Conservation (phyloP, 2,329 filamentous ascomycete genomes). For the Fusarium bulbicola region DNA sequence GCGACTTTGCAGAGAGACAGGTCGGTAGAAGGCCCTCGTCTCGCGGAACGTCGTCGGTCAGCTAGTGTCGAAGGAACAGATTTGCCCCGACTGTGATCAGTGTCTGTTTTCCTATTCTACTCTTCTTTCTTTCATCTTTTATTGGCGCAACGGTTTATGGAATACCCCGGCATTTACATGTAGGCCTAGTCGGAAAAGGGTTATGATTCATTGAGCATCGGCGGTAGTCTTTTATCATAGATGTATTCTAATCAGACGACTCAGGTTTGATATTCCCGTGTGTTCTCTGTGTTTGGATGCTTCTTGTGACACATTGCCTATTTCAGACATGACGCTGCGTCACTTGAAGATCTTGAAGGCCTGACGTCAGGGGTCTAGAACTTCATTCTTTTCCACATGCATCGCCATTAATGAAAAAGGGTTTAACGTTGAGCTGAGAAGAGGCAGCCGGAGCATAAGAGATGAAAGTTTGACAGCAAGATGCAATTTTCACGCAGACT, state of each 20-base stretch:
- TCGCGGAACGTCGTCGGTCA: conserved; percentile 50
- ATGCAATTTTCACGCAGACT: not conserved
- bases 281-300: not conserved
- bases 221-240: not conserved
- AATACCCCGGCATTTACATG: conserved; percentile 36
- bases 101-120: not conserved
- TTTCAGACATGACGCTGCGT: not conserved
- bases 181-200: conserved; percentile 15
- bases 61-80: conserved; percentile 49
- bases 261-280: not conserved
- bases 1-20: conserved; percentile 46
- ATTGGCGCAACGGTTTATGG: conserved; percentile 33
- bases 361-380: not conserved
- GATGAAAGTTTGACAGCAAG: not conserved
- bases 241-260: conserved; percentile 8
- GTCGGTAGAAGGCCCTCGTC: conserved; percentile 38
- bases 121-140: not conserved
- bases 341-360: not conserved
- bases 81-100: conserved; percentile 48
- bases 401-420: not conserved
- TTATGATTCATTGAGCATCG: conserved; percentile 4
- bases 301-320: not conserved
- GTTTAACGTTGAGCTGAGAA: not conserved
- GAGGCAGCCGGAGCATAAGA: not conserved
- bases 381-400: not conserved